These are phyloP conservation scores for Mortierella sp. DNA, from an alignment of 371 early-diverging fungal species.

Conservation along the genomic window DNA sequence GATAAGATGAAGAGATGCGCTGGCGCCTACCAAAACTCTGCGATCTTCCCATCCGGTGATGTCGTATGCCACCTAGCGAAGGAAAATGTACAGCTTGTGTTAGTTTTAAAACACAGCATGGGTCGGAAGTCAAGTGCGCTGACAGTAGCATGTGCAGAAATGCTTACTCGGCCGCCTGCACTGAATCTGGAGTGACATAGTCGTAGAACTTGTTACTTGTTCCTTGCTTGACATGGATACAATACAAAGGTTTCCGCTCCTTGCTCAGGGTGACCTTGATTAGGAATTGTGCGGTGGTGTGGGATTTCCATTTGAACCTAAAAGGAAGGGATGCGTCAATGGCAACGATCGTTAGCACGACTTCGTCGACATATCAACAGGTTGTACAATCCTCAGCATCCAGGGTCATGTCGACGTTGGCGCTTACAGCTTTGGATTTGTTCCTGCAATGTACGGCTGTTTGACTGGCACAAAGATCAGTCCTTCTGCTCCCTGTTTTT, in stretches of 20 bases:
- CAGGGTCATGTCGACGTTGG: background rate
- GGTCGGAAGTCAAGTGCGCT: no score
- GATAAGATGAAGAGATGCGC: background rate
- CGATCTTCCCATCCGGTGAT: constrained; percentile 75
- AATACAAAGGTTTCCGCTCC: constrained; percentile 77
- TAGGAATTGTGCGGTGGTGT: constrained; percentile 89
- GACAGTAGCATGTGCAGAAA: background rate
- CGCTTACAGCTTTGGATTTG: constrained; percentile 69
- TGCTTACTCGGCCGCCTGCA: constrained; percentile 65
- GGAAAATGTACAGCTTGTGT: background rate
- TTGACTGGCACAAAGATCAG: constrained; percentile 90
- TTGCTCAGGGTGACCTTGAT: constrained; percentile 70
- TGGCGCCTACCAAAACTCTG: constrained; percentile 65
- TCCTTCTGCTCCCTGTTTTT: constrained; percentile 89
- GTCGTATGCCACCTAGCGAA: constrained; percentile 70
- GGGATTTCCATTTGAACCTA: constrained; percentile 95
- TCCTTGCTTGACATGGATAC: constrained; percentile 69
- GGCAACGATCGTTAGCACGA: background rate
- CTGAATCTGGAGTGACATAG: constrained; percentile 75
- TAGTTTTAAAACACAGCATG: background rate
- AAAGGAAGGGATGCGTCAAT: background rate
- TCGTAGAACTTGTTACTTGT: constrained; percentile 71
- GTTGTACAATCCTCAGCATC: background rate
- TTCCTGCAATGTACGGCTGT: constrained; percentile 81
- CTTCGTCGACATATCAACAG: background rate